phyloP scores from a whole-genome alignment of 805 yeast genomes.

The Saturnispora saitoi region DNA sequence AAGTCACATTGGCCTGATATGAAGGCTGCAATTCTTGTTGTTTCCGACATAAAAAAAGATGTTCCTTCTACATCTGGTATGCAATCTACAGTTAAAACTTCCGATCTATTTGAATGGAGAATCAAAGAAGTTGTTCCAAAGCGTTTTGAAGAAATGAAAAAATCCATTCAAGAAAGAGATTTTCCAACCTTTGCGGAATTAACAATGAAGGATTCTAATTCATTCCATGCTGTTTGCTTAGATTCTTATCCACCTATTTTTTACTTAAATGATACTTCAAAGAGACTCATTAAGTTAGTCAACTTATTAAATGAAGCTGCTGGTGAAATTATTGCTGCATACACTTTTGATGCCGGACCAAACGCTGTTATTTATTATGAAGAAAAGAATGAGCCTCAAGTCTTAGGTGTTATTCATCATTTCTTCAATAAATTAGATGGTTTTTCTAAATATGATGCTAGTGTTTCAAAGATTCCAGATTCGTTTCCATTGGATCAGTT shows the following conservation, averaged over 20 bases:
- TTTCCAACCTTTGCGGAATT: slow-evolving; percentile 76
- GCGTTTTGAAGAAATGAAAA: slow-evolving; percentile 75
- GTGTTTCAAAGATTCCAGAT: slow-evolving; percentile 13
- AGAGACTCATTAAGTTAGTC: slow-evolving; percentile 66
- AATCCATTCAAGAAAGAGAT: slow-evolving; percentile 64
- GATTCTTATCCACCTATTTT: slow-evolving; percentile 95
- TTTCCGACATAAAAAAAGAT: slow-evolving; percentile 88
- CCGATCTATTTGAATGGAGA: slow-evolving; percentile 78
- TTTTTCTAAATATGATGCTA: slow-evolving; percentile 38
- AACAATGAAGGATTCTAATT: slow-evolving; percentile 90
- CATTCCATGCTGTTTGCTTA: slow-evolving; percentile 96
- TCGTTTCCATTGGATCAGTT: slow-evolving; percentile 20
- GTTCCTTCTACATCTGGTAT: slow-evolving; percentile 92
- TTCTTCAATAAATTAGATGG: slow-evolving; percentile 56
- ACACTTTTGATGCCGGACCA: slow-evolving; percentile 99
- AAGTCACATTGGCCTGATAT: slow-evolving; percentile 82
- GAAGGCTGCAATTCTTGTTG: slow-evolving; percentile 88
- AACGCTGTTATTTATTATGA: slow-evolving; percentile 93
- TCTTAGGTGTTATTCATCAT: slow-evolving; percentile 61
- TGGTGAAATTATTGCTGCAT: slow-evolving; percentile 77
- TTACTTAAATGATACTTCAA: slow-evolving; percentile 86
- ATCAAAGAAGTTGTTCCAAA: slow-evolving; percentile 75
- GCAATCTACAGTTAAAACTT: slow-evolving; percentile 90
- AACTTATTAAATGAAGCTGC: slow-evolving; percentile 66
- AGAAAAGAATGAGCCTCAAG: slow-evolving; percentile 59